Evolutionary conservation across 805 yeast genomes (phyloP).

Genomic region (Wickerhamiella siamensis): DNA sequence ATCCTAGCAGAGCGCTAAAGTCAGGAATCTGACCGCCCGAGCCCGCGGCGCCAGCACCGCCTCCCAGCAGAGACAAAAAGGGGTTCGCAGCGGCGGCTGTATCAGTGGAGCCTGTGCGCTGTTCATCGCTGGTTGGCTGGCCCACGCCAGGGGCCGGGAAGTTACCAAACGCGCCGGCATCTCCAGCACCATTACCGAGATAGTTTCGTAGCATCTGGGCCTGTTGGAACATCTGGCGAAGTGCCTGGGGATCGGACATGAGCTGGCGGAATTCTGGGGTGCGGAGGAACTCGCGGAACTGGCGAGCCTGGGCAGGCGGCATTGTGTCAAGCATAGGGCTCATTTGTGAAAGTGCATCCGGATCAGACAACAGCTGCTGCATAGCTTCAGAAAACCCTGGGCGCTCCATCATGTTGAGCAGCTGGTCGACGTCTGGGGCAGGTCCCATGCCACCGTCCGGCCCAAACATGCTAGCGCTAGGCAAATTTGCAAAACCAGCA

Average conservation of each 20-base stretch:
- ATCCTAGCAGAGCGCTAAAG: conserved; percentile 11
- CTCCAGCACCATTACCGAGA: conserved; percentile 34
- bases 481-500: conserved; percentile 83
- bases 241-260: conserved; percentile 69
- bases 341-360: conserved; percentile 36
- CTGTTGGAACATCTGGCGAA: conserved; percentile 71
- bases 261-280: conserved; percentile 69
- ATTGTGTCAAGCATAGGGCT: conserved; percentile 86
- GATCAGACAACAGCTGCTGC: conserved; percentile 33
- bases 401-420: conserved; percentile 59
- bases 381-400: conserved; percentile 74
- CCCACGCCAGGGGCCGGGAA: conserved; percentile 24
- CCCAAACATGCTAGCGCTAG: conserved; percentile 78
- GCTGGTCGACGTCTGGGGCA: conserved; percentile 61
- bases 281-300: conserved; percentile 72
- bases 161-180: conserved; percentile 14
- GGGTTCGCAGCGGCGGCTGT: conserved; percentile 6
- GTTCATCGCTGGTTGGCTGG: conserved; percentile 8
- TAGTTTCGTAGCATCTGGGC: conserved; percentile 29
- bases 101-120: conserved; percentile 12
- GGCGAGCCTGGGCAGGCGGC: conserved; percentile 63
- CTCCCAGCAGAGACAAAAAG: conserved; percentile 5
- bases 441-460: conserved; percentile 87
- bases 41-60: conserved; percentile 1
- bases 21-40: conserved; percentile 3